Evolutionary conservation across 2,329 filamentous ascomycete species (phyloP), one percentile per base, ranked within the genome.

Genomic region (Graphilbum fragrans): DNA sequence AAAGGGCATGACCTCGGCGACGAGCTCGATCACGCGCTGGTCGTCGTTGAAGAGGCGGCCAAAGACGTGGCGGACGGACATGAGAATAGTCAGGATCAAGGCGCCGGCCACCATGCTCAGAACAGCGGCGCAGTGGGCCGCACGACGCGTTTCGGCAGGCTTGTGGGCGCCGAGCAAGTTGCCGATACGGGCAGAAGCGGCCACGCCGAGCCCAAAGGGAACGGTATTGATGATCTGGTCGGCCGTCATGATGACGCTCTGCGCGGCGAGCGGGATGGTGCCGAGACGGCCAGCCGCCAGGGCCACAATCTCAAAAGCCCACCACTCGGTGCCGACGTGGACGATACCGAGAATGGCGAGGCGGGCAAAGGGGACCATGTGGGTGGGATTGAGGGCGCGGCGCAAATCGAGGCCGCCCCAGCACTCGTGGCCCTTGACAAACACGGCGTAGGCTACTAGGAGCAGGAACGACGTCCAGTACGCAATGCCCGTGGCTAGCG

Each of bases 241-340:
- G 0, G 82, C 77, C 0, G 86, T 93, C 86, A 93, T 93, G 56
- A 94, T 87, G 19, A 93, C 84, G 37, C 77, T 83, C 58, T 94
- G 86, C 0, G 86, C 83, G 1, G 86, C 86, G 1, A 94, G 68
- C 0, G 85, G 72, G 27, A 87, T 73, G 0, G 83, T 88, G 4
- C 87, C 87, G 0, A 94, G 71, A 29, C 80, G 73, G 1, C 86
- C 86, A 5, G 86, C 86, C 2, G 82, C 84, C 1, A 93, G 71
- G 1, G 86, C 85, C 2, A 93, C 85, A 49, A 93, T 90, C 60
- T 93, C 86, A 52, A 94, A 94, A 0, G 86, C 87, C 86, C 86
- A 93, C 86, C 86, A 94, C 60, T 94, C 87, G 0, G 86, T 92
- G 4, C 85, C 87, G 5, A 94, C 83, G 48, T 93, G 86, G 4